Evolutionary conservation across 176 grass and related monocot species (phyloP), one percentile per base, ranked within the genome.

Genomic region (Triticum dicoccoides): DNA sequence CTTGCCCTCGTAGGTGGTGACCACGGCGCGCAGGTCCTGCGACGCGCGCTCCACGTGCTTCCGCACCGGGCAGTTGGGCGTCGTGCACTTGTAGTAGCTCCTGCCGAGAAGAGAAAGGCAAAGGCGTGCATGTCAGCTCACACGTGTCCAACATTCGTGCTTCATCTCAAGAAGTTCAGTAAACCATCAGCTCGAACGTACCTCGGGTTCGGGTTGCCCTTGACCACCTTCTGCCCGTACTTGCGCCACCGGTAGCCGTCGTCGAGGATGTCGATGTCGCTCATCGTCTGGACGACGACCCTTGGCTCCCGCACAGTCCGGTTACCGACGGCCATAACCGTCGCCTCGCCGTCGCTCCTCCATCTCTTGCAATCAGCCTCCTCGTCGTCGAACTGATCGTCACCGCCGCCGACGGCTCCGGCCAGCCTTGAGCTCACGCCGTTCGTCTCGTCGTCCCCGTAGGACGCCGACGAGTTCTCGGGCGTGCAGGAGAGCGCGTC

Each of bases 51-150:
- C 93, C 80, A 98, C 93, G 85, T 92, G 93, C 91, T 95, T 98
- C 67, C 95, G 81, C 83, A 98, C 95, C 0, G 91, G 91, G 81
- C 95, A 98, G 3, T 89, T 87, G 1, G 39, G 37, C 52, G 88
- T 88, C 11, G 95, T 98, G 91, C 95, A 95, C 81, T 98, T 98
- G 93, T 98, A 98, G 91, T 98, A 98, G 88, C 93, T 98, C 93
- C 95, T 88, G 8, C 27, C 27, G 3, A 41, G 21, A 69, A 59
- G 66, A 37, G 1, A 52, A 17, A 17, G 49, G 49, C 49, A 70
- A 79, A 6, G 17, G 11, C 63, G 7, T 85, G 38, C 65, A 63
- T 81, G 85, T 80, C 21, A 75, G 82, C 83, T 49, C 59, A 51
- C 38, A 15, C 59, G 37, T 21, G 4, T 44, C 23, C 32, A 73